Evolutionary conservation across 2,329 filamentous ascomycete species (phyloP).

Genomic region (Sporothrix sp.): DNA sequence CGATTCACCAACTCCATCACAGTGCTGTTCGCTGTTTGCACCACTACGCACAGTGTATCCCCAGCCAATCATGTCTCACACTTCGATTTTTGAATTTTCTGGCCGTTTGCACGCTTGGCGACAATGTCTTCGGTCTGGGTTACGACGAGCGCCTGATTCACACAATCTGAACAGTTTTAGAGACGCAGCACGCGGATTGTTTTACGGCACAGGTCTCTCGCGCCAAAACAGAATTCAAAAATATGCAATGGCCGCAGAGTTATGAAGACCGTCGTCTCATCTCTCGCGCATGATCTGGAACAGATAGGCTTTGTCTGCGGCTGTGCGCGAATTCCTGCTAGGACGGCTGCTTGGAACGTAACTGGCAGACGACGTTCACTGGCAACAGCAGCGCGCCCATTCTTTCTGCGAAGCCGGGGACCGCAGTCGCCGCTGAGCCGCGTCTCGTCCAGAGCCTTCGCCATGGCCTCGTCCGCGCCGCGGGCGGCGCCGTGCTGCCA

Average conservation of each 20-base stretch:
- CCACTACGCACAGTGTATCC: not conserved
- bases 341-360: not conserved
- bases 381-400: not conserved
- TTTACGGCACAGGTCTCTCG: not conserved
- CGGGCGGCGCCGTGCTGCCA: slow-evolving; percentile 11
- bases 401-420: not conserved
- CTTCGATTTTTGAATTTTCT: slow-evolving; percentile 1
- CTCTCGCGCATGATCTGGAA: not conserved
- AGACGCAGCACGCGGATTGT: not conserved
- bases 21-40: not conserved
- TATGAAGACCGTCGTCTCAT: not conserved
- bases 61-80: slow-evolving; percentile 12
- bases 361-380: not conserved
- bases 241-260: not conserved
- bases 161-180: not conserved
- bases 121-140: not conserved
- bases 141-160: not conserved
- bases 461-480: slow-evolving; percentile 7
- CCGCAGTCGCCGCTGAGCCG: not conserved
- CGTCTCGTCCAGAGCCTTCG: not conserved
- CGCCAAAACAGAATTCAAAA: not conserved
- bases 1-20: not conserved
- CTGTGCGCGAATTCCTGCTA: not conserved
- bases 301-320: not conserved
- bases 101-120: not conserved